Conservation (phyloP, 2,329 filamentous ascomycete species). For the Zymoseptoria ardabiliae region DNA sequence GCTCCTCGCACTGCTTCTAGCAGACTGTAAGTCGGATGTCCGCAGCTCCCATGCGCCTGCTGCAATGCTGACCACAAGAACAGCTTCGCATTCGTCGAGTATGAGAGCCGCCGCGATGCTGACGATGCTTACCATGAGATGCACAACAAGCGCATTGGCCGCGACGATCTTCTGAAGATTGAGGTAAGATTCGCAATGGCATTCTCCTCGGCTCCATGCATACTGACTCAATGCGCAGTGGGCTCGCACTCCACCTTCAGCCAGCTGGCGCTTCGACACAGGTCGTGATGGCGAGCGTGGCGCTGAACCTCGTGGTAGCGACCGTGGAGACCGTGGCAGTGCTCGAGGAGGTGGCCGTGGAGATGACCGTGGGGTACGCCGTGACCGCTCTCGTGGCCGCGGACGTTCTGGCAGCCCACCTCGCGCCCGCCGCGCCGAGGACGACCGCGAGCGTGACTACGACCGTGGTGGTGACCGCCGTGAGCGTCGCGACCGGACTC, state of each 20-base stretch:
- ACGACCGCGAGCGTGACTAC: constrained; percentile 69
- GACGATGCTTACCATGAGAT: constrained; percentile 99
- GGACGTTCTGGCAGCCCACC: constrained; percentile 48
- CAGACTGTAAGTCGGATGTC: constrained; percentile 68
- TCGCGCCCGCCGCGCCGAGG: constrained; percentile 60
- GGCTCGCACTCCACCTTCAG: constrained; percentile 95
- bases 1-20: constrained; percentile 88
- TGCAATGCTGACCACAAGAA: constrained; percentile 31
- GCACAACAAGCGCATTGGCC: constrained; percentile 97
- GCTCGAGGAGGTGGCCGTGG: constrained; percentile 57
- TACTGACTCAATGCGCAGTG: constrained; percentile 55
- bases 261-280: constrained; percentile 96
- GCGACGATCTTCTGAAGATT: constrained; percentile 94
- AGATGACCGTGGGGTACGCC: constrained; percentile 27
- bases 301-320: constrained; percentile 1
- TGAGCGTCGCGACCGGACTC: constrained; percentile 65
- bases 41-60: constrained; percentile 6
- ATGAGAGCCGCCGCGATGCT: constrained; percentile 94
- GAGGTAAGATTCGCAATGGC: constrained; percentile 56
- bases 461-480: constrained; percentile 56
- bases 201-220: not conserved
- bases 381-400: constrained; percentile 72
- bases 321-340: constrained; percentile 40
- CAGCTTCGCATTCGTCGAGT: constrained; percentile 97
- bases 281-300: constrained; percentile 68